A percentile compares a stretch with the other conserved stretches of the same genome.
Evolutionary conservation across 768 basidiomycete genomes (phyloP).

Genomic region (Zangia roseola): DNA sequence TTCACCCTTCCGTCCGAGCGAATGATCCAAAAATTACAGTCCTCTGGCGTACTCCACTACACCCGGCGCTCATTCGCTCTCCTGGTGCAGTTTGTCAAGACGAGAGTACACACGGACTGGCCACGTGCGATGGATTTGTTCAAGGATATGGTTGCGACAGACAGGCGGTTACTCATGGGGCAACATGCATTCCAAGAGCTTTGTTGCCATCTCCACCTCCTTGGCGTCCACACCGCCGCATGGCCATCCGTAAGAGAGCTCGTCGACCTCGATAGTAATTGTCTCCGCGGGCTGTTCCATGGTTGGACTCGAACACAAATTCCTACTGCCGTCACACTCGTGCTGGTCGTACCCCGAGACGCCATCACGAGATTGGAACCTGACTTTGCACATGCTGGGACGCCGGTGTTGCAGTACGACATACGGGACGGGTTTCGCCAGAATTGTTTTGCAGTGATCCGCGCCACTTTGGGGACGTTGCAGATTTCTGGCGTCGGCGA

Average conservation of each 20-base stretch:
- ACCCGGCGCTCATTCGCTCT: conserved; percentile 46
- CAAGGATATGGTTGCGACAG: conserved; percentile 17
- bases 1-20: neutral
- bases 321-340: conserved; percentile 31
- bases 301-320: conserved; percentile 24
- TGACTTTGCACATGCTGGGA: conserved; percentile 2
- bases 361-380: conserved; percentile 14
- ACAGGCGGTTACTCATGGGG: conserved; percentile 19
- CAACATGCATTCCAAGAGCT: conserved; percentile 44
- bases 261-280: too few species aligned
- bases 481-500: conserved; percentile 17
- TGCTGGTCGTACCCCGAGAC: conserved; percentile 32
- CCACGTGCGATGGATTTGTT: conserved; percentile 34
- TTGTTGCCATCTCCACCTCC: conserved; percentile 40
- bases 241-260: neutral
- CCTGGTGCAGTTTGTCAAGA: conserved; percentile 42
- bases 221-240: conserved; percentile 34
- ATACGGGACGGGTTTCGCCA: conserved; percentile 5
- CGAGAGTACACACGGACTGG: conserved; percentile 43
- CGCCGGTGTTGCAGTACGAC: conserved; percentile 20
- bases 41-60: conserved; percentile 39
- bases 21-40: neutral
- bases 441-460: conserved; percentile 18
- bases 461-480: conserved; percentile 21
- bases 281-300: conserved; percentile 20